A percentile compares a stretch with the other conserved stretches of the same genome.
phyloP scores from a whole-genome alignment of 2,329 filamentous ascomycete genomes.

The Juglanconis juglandina region DNA sequence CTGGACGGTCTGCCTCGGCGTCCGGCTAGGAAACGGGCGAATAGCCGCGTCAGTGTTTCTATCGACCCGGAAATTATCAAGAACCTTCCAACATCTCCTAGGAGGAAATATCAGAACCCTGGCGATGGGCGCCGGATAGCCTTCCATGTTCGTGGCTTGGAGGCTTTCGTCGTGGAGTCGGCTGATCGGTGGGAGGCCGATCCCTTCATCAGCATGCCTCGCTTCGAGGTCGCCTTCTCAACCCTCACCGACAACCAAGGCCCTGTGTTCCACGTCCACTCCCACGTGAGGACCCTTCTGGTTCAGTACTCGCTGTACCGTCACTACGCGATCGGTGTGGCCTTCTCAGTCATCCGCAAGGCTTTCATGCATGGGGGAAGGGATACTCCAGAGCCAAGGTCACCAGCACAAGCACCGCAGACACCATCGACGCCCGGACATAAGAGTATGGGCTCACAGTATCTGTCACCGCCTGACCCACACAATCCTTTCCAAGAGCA shows the following conservation, averaged over 20 bases:
- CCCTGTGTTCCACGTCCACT: conserved; percentile 82
- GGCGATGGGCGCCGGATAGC: conserved; percentile 79
- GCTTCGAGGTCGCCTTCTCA: conserved; percentile 81
- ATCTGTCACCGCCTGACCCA: conserved; percentile 38
- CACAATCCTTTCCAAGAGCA: conserved; percentile 32
- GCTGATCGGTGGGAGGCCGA: conserved; percentile 80
- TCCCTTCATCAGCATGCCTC: conserved; percentile 80
- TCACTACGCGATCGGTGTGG: conserved; percentile 85
- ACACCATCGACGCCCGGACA: conserved; percentile 22
- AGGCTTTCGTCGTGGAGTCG: conserved; percentile 87
- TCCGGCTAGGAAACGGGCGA: conserved; percentile 65
- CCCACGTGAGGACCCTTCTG: conserved; percentile 72
- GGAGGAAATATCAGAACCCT: conserved; percentile 52
- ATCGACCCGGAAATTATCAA: conserved; percentile 64
- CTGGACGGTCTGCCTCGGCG: conserved; percentile 60
- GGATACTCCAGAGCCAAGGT: conserved; percentile 28
- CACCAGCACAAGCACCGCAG: conserved; percentile 17
- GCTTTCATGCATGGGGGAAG: conserved; percentile 58
- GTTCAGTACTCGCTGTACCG: conserved; percentile 90
- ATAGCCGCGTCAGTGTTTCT: conserved; percentile 65
- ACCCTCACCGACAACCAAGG: conserved; percentile 84
- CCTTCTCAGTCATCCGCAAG: conserved; percentile 68
- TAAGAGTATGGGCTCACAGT: conserved; percentile 22
- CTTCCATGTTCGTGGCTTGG: conserved; percentile 76
- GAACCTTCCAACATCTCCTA: conserved; percentile 48